phyloP scores from a whole-genome alignment of 176 grass and related monocot genomes.

The Dendrocalamus sinicus region DNA sequence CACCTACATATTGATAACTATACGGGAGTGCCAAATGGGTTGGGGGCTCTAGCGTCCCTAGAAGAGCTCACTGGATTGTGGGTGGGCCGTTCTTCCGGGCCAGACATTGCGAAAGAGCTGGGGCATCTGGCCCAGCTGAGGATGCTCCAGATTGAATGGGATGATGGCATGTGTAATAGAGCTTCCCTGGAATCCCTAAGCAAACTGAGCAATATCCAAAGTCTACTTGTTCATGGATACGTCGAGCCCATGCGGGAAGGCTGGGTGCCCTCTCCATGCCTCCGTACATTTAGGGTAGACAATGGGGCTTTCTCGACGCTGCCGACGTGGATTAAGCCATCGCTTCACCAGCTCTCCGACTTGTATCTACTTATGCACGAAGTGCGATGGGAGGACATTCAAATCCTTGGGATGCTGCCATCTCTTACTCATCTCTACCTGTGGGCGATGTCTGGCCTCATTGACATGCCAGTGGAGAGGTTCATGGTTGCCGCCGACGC shows the following conservation, averaged over 20 bases:
- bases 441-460: too few relatives aligned
- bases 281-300: accelerated
- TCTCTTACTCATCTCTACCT: background rate
- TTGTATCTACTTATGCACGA: accelerated
- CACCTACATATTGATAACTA: accelerated
- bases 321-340: background rate
- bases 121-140: background rate
- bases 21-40: background rate
- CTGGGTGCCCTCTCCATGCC: background rate
- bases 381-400: background rate
- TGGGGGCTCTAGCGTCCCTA: background rate
- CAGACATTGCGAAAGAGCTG: background rate
- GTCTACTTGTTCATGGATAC: accelerated
- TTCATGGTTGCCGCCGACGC: background rate
- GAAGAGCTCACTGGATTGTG: background rate
- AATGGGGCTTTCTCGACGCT: accelerated
- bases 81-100: too few relatives aligned
- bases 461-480: too few relatives aligned
- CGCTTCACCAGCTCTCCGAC: background rate
- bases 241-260: too few relatives aligned
- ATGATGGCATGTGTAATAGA: background rate
- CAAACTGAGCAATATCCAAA: background rate
- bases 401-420: background rate
- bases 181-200: background rate
- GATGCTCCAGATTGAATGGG: background rate